Evolutionary conservation across 768 basidiomycete genomes (phyloP), one percentile per base, ranked within the genome.

Genomic region (Guyanaporus albipodus): DNA sequence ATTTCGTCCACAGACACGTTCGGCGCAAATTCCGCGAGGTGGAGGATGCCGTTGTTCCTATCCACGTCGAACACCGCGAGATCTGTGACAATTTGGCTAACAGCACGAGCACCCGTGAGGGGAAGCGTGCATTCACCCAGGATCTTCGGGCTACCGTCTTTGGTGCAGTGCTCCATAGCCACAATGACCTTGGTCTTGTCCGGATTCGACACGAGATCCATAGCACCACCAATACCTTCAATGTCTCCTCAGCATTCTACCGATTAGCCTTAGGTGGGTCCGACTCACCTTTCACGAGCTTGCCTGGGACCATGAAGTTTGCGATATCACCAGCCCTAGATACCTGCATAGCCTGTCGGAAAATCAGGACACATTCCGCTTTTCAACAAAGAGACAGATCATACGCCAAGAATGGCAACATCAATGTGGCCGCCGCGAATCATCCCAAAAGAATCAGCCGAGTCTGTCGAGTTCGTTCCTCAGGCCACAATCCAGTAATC

Each of bases 221-320:
- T 93, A 12, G 92, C 91, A 43, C 93, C 92, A 12, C 92, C 92
- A 64, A 95, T 92, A 36, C 90, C 89, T 85, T 64, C 62, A 38
- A 17, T 15, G 23, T 33, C 31, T 32, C n/a, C n/a, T 40, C 22
- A 38, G 93, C 83, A 11, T 29, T 14, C 29, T 18, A n/a, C 38
- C 38, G 24, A 58, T 12, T 7, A n/a, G 14, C 35, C 14, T 36
- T 24, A 37, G 34, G 27, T 14, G 33, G 52, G 28, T 49, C 18
- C 15, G n/a, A 31, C 45, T 42, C 44, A 78, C 85, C 84, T 73
- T 87, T 88, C 36, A 90, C 76, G 67, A 90, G 79, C 70, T 95
- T 93, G 15, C 91, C 90, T 6, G 91, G 93, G 55, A 96, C 90
- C 92, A 95, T 96, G 64, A 90, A 97, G 72, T 95, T 95, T 52